Conservation (phyloP, 106 monocot species). For the Ottelia alismoides region DNA sequence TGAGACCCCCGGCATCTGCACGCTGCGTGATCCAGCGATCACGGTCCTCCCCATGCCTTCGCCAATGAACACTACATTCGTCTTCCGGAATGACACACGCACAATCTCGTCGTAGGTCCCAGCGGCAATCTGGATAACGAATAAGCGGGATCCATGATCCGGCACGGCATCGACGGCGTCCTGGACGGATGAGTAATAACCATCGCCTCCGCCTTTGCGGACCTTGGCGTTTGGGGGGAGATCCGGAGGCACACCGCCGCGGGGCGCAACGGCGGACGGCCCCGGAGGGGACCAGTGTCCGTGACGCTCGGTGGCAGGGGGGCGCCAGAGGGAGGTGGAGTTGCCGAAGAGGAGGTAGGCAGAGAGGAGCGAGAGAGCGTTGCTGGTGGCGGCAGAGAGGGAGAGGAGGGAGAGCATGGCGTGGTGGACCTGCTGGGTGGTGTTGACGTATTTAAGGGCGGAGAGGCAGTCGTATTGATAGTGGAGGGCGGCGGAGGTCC, state of each 20-base stretch:
- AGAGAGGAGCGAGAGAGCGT: conserved; percentile 43
- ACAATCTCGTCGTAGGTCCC: no score
- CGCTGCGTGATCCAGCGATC: no score
- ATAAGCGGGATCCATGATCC: no score
- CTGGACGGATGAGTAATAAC: no score
- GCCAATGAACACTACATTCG: no score
- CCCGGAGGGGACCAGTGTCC: conserved; percentile 64
- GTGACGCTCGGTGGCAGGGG: conserved; percentile 62
- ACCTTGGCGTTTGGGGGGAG: conserved; percentile 19
- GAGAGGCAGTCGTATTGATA: conserved; percentile 72
- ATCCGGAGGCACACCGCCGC: conserved; percentile 6
- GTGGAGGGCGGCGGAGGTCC: conserved; percentile 35
- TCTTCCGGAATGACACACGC: no score
- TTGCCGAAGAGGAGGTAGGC: conserved; percentile 46
- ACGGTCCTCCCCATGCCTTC: no score
- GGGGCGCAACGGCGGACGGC: background rate
- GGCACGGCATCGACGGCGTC: no score
- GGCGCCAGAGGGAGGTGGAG: conserved; percentile 29
- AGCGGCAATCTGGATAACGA: no score
- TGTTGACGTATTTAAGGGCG: conserved; percentile 54
- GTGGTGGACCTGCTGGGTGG: conserved; percentile 22
- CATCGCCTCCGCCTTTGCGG: no score
- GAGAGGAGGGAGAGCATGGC: conserved; percentile 31
- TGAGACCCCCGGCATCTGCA: no score
- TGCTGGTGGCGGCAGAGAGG: conserved; percentile 33